A percentile compares a stretch with the other conserved stretches of the same genome.
phyloP scores from a whole-genome alignment of 1,284 basidiomycete species.

The Mycena citricolor region DNA sequence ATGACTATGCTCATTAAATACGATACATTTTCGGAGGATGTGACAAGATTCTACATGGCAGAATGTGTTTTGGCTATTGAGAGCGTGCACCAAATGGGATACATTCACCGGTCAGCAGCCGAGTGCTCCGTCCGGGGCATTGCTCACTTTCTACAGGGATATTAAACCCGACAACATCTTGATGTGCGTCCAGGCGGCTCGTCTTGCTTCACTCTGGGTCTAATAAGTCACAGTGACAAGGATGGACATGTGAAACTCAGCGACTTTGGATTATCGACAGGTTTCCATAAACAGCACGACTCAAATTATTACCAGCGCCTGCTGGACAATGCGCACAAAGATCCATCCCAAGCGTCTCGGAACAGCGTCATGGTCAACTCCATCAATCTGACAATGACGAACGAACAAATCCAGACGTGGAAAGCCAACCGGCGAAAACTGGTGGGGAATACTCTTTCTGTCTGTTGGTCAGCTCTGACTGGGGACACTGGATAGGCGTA shows the following conservation, averaged over 20 bases:
- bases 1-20: slow-evolving; percentile 99
- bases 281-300: slow-evolving; percentile 94
- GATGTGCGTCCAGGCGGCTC: slow-evolving; percentile 36
- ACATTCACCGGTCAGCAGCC: slow-evolving; percentile 76
- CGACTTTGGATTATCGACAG: slow-evolving; percentile 93
- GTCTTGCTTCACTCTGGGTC: not conserved
- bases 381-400: slow-evolving; percentile 92
- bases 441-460: slow-evolving; percentile 41
- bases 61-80: slow-evolving; percentile 92
- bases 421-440: slow-evolving; percentile 97
- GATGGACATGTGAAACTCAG: slow-evolving; percentile 94
- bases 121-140: not conserved
- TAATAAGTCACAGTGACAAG: slow-evolving; percentile 76
- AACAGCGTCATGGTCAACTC: slow-evolving; percentile 88
- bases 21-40: slow-evolving; percentile 98
- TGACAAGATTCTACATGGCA: slow-evolving; percentile 87
- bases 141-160: slow-evolving; percentile 51
- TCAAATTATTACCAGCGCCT: slow-evolving; percentile 87
- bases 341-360: slow-evolving; percentile 44
- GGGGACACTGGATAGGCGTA: slow-evolving; percentile 67
- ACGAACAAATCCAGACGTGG: slow-evolving; percentile 96
- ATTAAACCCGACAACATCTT: slow-evolving; percentile 97
- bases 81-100: slow-evolving; percentile 89
- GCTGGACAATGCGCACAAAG: slow-evolving; percentile 45
- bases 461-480: not conserved